A percentile compares a stretch with the other conserved stretches of the same genome.
Conservation (phyloP, 106 monocot genomes). For the Chionographis japonica region DNA sequence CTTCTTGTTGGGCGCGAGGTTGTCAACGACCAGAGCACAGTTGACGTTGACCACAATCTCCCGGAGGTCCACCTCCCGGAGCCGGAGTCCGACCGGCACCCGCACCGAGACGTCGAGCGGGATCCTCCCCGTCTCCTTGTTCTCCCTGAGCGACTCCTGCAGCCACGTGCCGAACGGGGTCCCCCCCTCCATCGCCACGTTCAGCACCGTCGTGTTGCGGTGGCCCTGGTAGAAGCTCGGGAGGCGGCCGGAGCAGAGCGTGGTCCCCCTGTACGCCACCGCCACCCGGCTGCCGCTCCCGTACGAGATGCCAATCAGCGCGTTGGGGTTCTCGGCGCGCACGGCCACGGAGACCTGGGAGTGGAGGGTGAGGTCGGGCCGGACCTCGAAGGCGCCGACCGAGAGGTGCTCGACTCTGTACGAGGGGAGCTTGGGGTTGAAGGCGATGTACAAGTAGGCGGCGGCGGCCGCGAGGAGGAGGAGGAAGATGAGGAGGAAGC, state of each 20-base stretch:
- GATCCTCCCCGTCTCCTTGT: constrained; percentile 19
- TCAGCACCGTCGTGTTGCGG: constrained; percentile 43
- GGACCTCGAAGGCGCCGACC: constrained; percentile 31
- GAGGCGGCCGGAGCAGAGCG: constrained; percentile 44
- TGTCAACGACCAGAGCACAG: constrained; percentile 57
- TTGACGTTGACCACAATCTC: constrained; percentile 44
- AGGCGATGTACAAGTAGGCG: constrained; percentile 23
- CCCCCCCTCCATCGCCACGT: constrained; percentile 33
- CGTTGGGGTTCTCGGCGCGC: constrained; percentile 60
- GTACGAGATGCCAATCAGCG: constrained; percentile 50
- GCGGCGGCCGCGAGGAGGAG: constrained; percentile 7
- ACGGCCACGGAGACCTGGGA: constrained; percentile 30
- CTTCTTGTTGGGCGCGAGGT: constrained; percentile 46
- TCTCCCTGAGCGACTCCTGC: constrained; percentile 36
- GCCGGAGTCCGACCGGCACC: constrained; percentile 44
- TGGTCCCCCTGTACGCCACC: constrained; percentile 27
- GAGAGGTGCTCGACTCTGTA: constrained; percentile 42
- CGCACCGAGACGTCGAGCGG: constrained; percentile 53
- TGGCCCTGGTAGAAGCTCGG: constrained; percentile 61
- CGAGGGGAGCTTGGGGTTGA: constrained; percentile 47
- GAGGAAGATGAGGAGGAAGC: constrained; percentile 39
- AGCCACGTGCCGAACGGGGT: constrained; percentile 26
- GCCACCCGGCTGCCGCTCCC: constrained; percentile 25
- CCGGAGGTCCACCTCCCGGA: constrained; percentile 25
- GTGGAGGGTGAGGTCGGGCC: constrained; percentile 32